Base-by-base conservation (phyloP, 2,329 filamentous ascomycete species). In the Botryosphaeria dothidea region DNA sequence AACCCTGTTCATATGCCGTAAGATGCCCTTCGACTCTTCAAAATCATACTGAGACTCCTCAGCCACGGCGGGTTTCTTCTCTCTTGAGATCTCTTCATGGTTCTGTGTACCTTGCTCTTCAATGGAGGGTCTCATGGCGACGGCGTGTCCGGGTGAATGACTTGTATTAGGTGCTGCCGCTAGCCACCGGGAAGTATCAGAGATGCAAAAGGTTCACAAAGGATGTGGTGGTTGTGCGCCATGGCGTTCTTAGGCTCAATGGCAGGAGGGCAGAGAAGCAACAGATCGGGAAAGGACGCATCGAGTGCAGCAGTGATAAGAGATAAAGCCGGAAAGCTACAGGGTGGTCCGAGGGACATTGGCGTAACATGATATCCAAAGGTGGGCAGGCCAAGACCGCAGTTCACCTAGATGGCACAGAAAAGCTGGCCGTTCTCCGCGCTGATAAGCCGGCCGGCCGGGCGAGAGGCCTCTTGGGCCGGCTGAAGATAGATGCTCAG, bases 381-480 rank as follows among this genome's bases (percentile, higher is more conserved):
- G 45, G 3, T 31, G 25, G 25, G 25, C 13, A 29, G 17, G 48
- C 48, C 48, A 51, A 51, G 48, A 31, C 25, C 1, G 15, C 48
- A 31, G 48, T 31, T 25, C 45, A 48, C 9, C 15, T 9, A 15
- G 17, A 25, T 17, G 17, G 25, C 38, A 41, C 38, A 41, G 38
- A 17, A 41, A 21, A n/a, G 31, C 25, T 25, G 48, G 25, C 29
- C 4, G 17, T 25, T 3, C 15, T 17, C 15, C 15, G 15, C 5
- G 48, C 48, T 31, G 48, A 51, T 51, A 51, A 51, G 48, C 27
- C 48, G 48, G 48, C 48, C 48, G 48, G 48, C 48, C 48, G 48
- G 48, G 25, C 25, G 25, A 13, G 17, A 27, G 19, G 8, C 23
- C 5, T 3, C 19, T 3, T 25, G 5, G 19, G 45, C 45, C 45